phyloP scores from a whole-genome alignment of 306 rosid species.

The Purshia tridentata region DNA sequence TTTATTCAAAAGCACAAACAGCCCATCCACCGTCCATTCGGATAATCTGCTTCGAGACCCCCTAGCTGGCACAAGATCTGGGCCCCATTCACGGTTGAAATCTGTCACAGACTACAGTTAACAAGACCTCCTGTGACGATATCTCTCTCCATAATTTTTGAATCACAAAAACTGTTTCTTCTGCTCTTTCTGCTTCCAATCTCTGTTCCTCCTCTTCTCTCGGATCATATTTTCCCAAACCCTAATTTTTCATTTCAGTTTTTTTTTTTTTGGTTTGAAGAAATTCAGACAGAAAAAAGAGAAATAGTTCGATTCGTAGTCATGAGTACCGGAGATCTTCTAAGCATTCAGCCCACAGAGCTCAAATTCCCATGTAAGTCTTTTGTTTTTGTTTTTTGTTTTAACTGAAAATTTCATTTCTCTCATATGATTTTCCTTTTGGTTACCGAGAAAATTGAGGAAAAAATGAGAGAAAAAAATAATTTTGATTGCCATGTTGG shows the following conservation, averaged over 20 bases:
- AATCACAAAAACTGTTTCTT: conserved; percentile 7
- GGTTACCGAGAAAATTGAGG: background rate
- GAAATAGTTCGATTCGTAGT: background rate
- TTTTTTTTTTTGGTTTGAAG: background rate
- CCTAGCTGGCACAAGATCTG: background rate
- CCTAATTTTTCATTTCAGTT: conserved; percentile 7
- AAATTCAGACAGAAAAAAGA: background rate
- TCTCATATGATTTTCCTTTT: background rate
- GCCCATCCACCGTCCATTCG: background rate
- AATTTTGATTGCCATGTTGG: background rate
- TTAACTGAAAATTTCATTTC: background rate
- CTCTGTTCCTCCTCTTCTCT: background rate
- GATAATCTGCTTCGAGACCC: background rate
- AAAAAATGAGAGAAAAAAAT: background rate
- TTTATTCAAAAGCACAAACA: background rate
- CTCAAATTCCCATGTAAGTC: conserved; percentile 47
- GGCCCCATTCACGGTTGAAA: background rate
- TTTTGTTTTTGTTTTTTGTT: background rate
- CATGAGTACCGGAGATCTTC: conserved; percentile 44
- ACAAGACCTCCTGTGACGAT: background rate
- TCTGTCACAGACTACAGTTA: background rate
- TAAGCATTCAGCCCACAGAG: conserved; percentile 44
- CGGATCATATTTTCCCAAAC: conserved; percentile 3
- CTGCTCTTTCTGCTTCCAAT: conserved; percentile 2
- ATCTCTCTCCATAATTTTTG: conserved; percentile 1